These are phyloP conservation scores for Ceriops tagal DNA, from an alignment of 345 rosid species.

Conservation along the genomic window DNA sequence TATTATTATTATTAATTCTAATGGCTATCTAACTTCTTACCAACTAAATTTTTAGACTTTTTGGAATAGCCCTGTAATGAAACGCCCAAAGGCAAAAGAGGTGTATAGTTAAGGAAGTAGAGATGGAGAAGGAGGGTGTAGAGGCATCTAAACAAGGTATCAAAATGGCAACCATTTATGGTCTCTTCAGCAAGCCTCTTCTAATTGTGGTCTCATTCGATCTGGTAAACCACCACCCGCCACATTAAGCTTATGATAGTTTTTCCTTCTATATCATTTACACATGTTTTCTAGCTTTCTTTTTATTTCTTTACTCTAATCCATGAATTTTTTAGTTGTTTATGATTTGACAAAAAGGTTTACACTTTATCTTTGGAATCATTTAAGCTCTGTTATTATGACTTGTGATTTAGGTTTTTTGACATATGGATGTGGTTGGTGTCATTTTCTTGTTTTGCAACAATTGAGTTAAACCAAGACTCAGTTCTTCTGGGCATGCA, in stretches of 20 bases:
- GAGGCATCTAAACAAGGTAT: too few species aligned
- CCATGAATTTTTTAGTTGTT: background rate
- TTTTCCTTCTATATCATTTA: background rate
- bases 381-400: slow-evolving; percentile 29
- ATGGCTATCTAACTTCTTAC: too few species aligned
- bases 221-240: slow-evolving; percentile 30
- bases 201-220: slow-evolving; percentile 63
- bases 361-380: background rate
- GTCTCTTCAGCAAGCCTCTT: slow-evolving; percentile 69
- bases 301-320: background rate
- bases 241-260: too few species aligned
- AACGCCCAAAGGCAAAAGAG: too few species aligned
- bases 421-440: background rate
- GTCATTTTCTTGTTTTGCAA: slow-evolving; percentile 1
- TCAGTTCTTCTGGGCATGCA: slow-evolving; percentile 15
- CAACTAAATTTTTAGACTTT: too few species aligned
- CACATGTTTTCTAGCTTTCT: background rate
- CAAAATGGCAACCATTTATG: too few species aligned
- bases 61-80: too few species aligned
- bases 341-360: background rate
- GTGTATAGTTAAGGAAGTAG: too few species aligned
- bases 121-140: too few species aligned
- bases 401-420: background rate
- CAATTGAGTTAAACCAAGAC: slow-evolving; percentile 14
- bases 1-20: too few species aligned